Percentiles rank a stretch among this genome's conserved stretches.
phyloP scores from a whole-genome alignment of 2,329 filamentous ascomycete species.

The Penicillium corylophilum region DNA sequence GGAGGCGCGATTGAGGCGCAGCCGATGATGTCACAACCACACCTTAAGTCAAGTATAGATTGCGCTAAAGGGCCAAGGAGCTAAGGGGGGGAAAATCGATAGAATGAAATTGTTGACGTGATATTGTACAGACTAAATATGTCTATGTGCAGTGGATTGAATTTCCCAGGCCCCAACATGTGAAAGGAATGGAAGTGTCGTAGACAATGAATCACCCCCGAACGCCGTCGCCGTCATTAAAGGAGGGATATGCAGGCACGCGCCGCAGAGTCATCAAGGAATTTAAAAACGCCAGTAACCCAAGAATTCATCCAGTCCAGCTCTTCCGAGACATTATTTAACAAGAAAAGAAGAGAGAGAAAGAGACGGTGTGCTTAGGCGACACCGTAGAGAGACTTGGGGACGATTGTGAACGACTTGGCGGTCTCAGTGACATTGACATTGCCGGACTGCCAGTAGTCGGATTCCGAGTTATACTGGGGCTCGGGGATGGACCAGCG shows the following conservation, averaged over 20 bases:
- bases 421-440: slow-evolving; percentile 24
- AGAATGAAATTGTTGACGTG: not conserved
- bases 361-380: slow-evolving; percentile 16
- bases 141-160: slow-evolving; percentile 1
- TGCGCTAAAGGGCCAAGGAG: not conserved
- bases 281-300: not conserved
- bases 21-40: slow-evolving; percentile 16
- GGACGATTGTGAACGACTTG: slow-evolving; percentile 20
- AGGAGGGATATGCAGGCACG: not conserved
- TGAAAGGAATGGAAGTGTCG: not conserved
- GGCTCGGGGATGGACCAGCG: slow-evolving; percentile 23
- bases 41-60: not conserved
- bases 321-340: not conserved
- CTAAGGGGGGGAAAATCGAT: not conserved
- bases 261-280: not conserved
- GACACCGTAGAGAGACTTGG: slow-evolving; percentile 25
- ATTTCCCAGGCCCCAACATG: not conserved
- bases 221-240: slow-evolving; percentile 6
- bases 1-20: slow-evolving; percentile 11
- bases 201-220: not conserved
- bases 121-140: slow-evolving; percentile 1
- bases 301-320: not conserved
- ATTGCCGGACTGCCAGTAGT: slow-evolving; percentile 17
- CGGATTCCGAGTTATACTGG: slow-evolving; percentile 5
- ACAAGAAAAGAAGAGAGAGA: not conserved